These are phyloP conservation scores for Paraphoma chrysanthemicola DNA, from an alignment of 2,329 filamentous ascomycete genomes.

Conservation along the genomic window DNA sequence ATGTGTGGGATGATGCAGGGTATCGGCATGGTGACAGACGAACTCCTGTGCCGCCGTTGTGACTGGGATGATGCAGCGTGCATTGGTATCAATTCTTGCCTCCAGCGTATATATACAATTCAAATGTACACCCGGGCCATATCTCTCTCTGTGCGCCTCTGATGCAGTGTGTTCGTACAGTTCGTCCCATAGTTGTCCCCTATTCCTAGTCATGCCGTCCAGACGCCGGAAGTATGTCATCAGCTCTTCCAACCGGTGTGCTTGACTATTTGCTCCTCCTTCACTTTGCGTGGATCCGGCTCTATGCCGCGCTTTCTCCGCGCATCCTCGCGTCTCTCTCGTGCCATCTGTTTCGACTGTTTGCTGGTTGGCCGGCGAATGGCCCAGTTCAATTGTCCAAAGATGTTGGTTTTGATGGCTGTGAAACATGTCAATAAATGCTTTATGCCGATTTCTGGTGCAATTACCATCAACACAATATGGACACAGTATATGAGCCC, in stretches of 20 bases:
- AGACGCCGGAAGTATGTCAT: too few species aligned
- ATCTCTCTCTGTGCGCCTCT: background rate
- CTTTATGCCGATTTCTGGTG: background rate
- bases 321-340: conserved; percentile 25
- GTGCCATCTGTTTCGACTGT: conserved; percentile 35
- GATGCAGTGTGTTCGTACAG: conserved; percentile 4
- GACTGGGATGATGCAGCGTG: too few species aligned
- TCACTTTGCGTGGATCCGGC: conserved; percentile 33
- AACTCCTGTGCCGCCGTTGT: too few species aligned
- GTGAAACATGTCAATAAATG: conserved; percentile 9
- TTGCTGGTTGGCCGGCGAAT: conserved; percentile 35
- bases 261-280: conserved; percentile 34
- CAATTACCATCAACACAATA: conserved; percentile 81
- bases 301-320: conserved; percentile 19
- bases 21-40: too few species aligned
- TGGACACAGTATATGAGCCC: conserved; percentile 86
- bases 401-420: conserved; percentile 47
- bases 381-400: conserved; percentile 36
- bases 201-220: too few species aligned
- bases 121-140: background rate
- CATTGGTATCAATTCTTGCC: too few species aligned
- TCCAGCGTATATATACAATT: background rate
- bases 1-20: too few species aligned
- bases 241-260: conserved; percentile 34
- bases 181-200: background rate